A percentile compares a stretch with the other conserved stretches of the same genome.
These are phyloP conservation scores for Sinapis alba DNA, from an alignment of 441 rosid species.

Conservation along the genomic window DNA sequence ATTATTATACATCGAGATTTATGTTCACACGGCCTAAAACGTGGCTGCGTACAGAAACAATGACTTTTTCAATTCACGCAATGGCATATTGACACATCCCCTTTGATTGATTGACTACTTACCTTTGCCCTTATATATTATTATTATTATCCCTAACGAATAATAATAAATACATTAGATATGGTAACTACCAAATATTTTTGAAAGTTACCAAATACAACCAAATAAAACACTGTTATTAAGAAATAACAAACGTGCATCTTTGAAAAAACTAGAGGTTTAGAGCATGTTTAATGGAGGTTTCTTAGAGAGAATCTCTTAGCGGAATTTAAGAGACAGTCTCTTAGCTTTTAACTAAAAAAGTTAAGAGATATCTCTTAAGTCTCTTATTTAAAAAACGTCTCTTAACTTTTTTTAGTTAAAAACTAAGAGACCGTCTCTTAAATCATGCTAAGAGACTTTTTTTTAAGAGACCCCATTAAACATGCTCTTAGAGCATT, in stretches of 20 bases:
- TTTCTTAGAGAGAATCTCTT: too few species aligned
- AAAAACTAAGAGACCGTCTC: too few species aligned
- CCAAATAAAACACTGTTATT: not conserved
- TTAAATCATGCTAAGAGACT: too few species aligned
- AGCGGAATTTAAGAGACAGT: too few species aligned
- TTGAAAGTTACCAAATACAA: not conserved
- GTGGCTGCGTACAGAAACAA: not conserved
- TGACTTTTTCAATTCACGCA: not conserved
- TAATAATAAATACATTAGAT: too few species aligned
- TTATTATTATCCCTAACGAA: not conserved
- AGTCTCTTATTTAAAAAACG: too few species aligned
- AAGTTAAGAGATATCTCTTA: too few species aligned
- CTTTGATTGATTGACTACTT: slow-evolving; percentile 22
- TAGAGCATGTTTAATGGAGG: too few species aligned
- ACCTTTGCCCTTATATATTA: not conserved
- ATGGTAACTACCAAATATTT: not conserved
- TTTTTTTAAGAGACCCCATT: too few species aligned
- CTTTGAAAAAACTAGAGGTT: not conserved
- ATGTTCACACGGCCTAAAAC: not conserved
- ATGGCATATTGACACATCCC: slow-evolving; percentile 12
- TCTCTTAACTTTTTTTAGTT: too few species aligned
- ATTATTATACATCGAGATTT: not conserved
- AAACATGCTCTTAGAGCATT: too few species aligned
- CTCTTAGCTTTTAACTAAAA: too few species aligned
- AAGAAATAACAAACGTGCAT: not conserved